These are phyloP conservation scores for Sindora glabra DNA, from an alignment of 306 rosid genomes.

Conservation along the genomic window DNA sequence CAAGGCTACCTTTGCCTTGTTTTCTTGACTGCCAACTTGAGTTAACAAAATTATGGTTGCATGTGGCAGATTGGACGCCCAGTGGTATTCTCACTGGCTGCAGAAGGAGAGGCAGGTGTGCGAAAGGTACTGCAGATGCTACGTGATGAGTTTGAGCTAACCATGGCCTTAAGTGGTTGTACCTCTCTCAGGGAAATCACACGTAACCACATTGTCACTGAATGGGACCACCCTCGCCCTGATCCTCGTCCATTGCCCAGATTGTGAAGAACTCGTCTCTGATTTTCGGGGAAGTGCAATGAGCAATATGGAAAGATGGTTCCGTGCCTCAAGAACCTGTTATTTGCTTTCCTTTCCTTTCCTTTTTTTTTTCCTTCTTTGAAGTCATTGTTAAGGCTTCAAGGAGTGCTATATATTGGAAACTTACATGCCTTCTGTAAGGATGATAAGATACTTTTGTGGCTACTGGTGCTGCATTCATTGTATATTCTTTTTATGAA, in stretches of 20 bases:
- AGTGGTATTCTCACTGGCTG: slow-evolving; percentile 75
- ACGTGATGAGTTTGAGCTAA: slow-evolving; percentile 78
- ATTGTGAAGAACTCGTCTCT: slow-evolving; percentile 31
- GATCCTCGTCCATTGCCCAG: slow-evolving; percentile 31
- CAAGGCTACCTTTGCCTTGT: too few relatives aligned
- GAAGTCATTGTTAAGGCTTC: slow-evolving; percentile 3
- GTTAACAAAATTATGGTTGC: not conserved
- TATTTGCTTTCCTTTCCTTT: not conserved
- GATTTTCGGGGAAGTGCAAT: not conserved
- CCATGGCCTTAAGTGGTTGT: slow-evolving; percentile 92
- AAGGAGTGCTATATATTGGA: not conserved
- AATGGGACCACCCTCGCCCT: slow-evolving; percentile 70
- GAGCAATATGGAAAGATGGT: not conserved
- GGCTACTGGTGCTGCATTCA: slow-evolving; percentile 17
- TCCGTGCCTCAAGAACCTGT: slow-evolving; percentile 6
- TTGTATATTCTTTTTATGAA: not conserved
- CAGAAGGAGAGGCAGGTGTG: slow-evolving; percentile 86
- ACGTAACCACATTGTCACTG: slow-evolving; percentile 62
- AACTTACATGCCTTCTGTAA: slow-evolving; percentile 7
- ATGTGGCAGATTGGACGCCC: slow-evolving; percentile 80
- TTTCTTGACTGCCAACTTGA: too few relatives aligned
- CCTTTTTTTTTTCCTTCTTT: not conserved
- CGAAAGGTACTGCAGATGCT: slow-evolving; percentile 78
- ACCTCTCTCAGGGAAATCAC: slow-evolving; percentile 79
- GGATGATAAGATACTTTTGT: slow-evolving; percentile 12